phyloP scores from a whole-genome alignment of 2,329 filamentous ascomycete species.

The Pseudogymnoascus sp. region DNA sequence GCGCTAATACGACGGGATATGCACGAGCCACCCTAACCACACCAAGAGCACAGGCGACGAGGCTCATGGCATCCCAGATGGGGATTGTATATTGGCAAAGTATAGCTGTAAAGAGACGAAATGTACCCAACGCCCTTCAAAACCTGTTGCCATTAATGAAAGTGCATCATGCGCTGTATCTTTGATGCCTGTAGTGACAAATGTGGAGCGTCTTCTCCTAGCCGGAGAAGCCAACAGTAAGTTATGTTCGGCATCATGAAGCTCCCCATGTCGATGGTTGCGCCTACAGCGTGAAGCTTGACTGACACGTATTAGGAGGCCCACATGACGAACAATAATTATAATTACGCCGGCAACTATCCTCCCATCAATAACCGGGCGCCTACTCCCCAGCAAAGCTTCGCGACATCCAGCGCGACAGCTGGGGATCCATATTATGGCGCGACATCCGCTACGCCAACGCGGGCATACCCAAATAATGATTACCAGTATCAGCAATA shows the following conservation, averaged over 20 bases:
- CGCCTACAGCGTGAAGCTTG: not conserved
- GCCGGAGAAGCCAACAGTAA: not conserved
- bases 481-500: constrained; percentile 7
- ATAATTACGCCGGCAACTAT: not conserved
- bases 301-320: not conserved
- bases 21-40: not conserved
- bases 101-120: constrained; percentile 1
- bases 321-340: constrained; percentile 4
- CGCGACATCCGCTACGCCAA: not conserved
- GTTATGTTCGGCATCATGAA: not conserved
- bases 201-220: not conserved
- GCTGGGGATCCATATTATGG: constrained; percentile 4
- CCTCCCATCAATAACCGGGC: constrained; percentile 4
- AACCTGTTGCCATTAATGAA: not conserved
- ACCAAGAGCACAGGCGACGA: not conserved
- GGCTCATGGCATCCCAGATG: not conserved
- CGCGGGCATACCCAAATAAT: not conserved
- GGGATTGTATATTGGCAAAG: not conserved
- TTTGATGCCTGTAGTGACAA: not conserved
- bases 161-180: not conserved
- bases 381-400: not conserved
- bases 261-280: not conserved
- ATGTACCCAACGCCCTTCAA: not conserved
- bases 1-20: not conserved
- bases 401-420: not conserved